phyloP scores from a whole-genome alignment of 768 basidiomycete genomes.

The Tulasnella sp. region DNA sequence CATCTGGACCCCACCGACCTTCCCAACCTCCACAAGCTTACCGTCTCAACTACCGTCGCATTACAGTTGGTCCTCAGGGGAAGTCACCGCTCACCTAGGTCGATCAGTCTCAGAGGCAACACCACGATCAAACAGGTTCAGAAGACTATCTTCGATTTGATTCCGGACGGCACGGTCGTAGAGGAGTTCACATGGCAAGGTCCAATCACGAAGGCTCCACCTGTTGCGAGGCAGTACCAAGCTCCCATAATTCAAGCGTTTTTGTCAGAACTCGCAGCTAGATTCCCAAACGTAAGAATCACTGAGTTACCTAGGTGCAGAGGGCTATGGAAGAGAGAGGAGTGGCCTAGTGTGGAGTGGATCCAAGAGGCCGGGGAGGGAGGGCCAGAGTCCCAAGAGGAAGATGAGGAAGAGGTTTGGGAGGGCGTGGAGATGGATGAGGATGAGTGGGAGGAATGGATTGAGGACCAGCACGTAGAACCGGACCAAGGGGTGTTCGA shows the following conservation, averaged over 20 bases:
- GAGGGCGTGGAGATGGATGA: no score
- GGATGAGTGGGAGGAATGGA: no score
- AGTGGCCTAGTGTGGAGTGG: neutral
- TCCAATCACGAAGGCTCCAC: neutral
- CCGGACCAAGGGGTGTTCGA: neutral
- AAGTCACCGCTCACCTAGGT: neutral
- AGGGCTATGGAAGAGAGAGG: neutral
- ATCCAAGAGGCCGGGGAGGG: neutral
- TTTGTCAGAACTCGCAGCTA: neutral
- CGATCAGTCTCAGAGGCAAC: neutral
- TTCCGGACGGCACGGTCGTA: neutral
- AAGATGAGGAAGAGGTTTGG: no score
- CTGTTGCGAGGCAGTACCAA: neutral
- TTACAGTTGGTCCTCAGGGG: neutral
- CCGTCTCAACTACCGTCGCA: neutral
- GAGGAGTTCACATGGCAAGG: conserved; percentile 2
- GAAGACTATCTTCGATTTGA: neutral
- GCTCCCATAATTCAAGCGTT: neutral
- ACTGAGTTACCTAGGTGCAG: neutral
- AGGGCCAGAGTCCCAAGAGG: neutral
- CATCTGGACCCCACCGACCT: neutral
- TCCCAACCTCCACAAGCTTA: neutral
- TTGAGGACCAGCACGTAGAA: neutral
- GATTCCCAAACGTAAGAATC: neutral
- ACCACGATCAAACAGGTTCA: neutral